These are phyloP conservation scores for Sporothrix curviconia DNA, from an alignment of 2,329 filamentous ascomycete genomes.

Conservation along the genomic window DNA sequence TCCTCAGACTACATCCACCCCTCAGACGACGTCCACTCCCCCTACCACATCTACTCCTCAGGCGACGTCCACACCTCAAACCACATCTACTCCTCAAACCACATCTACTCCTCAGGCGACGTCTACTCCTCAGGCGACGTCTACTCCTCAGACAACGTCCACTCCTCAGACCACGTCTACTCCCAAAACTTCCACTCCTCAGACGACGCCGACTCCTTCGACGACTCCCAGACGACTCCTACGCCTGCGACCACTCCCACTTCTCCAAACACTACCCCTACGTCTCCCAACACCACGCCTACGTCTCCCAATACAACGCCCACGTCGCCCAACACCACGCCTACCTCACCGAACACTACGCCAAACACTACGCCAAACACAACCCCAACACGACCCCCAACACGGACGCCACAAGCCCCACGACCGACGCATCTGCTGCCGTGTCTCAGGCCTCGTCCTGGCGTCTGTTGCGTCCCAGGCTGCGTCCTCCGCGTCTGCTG, in stretches of 20 bases:
- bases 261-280: background rate
- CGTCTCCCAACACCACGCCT: background rate
- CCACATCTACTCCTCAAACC: background rate
- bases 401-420: background rate
- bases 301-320: background rate
- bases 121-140: background rate
- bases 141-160: background rate
- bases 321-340: background rate
- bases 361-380: background rate
- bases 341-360: background rate
- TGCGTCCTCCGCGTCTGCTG: background rate
- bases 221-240: background rate
- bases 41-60: background rate
- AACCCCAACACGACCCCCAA: background rate
- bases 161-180: background rate
- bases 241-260: background rate
- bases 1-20: background rate
- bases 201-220: background rate
- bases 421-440: background rate
- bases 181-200: background rate
- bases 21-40: background rate
- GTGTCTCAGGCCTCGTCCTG: background rate
- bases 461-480: slow-evolving; percentile 2
- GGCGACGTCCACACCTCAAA: background rate
- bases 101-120: background rate